Evolutionary conservation across 139 green algal species (phyloP).

Genomic region (Chlorella sp.): DNA sequence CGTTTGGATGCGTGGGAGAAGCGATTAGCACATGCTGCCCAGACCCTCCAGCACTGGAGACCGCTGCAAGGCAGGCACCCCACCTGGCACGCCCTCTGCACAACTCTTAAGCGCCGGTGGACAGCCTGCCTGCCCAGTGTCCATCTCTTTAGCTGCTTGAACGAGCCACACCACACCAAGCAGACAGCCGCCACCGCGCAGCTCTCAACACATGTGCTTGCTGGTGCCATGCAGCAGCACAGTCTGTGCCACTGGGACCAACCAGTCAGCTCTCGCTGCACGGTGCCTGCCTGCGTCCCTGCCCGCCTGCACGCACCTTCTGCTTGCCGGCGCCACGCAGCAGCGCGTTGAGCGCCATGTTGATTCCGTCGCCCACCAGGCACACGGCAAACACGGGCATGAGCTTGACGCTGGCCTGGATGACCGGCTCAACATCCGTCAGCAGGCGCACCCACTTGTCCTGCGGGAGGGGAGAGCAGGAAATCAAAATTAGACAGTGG

Average conservation of each 20-base stretch:
- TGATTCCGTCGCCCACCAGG: slow-evolving; percentile 5
- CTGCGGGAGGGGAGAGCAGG: background rate
- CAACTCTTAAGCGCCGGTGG: no score
- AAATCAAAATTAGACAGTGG: background rate
- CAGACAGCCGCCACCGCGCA: no score
- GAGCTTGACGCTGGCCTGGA: background rate
- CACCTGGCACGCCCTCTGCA: no score
- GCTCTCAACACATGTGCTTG: no score
- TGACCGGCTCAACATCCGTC: background rate
- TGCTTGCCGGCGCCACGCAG: slow-evolving; percentile 6
- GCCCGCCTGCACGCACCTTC: background rate
- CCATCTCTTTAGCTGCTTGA: no score
- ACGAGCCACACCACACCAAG: no score
- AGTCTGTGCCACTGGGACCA: background rate
- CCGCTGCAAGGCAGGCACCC: no score
- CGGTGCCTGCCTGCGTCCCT: background rate
- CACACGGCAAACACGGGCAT: background rate
- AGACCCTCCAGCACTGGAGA: no score
- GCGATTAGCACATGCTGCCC: no score
- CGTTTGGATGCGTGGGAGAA: background rate
- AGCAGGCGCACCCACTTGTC: slow-evolving; percentile 16
- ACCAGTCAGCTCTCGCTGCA: background rate
- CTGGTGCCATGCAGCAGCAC: background rate
- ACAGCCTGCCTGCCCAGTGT: no score
- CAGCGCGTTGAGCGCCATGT: background rate